Base-by-base conservation (phyloP, 345 rosid species). In the Lumnitzera littorea region DNA sequence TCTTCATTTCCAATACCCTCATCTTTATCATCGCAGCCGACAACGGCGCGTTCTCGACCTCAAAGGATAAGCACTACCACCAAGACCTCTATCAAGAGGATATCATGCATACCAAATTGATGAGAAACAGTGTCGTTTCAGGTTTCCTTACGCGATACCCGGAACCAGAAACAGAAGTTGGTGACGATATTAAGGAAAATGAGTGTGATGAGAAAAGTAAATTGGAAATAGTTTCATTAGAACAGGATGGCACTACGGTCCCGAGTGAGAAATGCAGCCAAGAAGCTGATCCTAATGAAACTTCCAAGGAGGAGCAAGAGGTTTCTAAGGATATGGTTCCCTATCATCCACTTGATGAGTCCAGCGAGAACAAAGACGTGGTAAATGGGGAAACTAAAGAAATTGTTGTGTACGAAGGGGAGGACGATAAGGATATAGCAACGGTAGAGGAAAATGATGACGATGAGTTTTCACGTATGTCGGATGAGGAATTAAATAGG, bases 401-500 rank as follows among this genome's bases (percentile, higher is more conserved):
- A 63, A 17, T 31, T 67, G 50, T 46, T n/a, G 27, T 59, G 2
- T 53, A 50, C 4, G 31, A 16, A 48, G 67, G 48, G 48, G 49
- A 15, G 53, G 60, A 62, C 0, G 56, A 55, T 49, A 46, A 20
- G 5, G 5, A 27, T 27, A 27, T 3, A 48, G 57, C 0, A 14
- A 49, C 31, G 16, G 13, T 55, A 25, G 14, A 48, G n/a, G 17
- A 57, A 50, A 64, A 43, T 56, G 80, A 82, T 49, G 76, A 66
- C 9, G 71, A 83, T 48, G 84, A 83, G 74, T 86, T 79, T 53
- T 80, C 88, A 20, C 74, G 63, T 31, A 58, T 91, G 95, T 88
- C 96, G 4, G 62, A 81, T 52, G 95, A 88, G 58, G 98, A 91
- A 57, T 56, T 88, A 58, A 86, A 91, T 57, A 64, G 57, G 62